Conservation (phyloP, 2,329 filamentous ascomycete species). For the Keithomyces neogunnii region DNA sequence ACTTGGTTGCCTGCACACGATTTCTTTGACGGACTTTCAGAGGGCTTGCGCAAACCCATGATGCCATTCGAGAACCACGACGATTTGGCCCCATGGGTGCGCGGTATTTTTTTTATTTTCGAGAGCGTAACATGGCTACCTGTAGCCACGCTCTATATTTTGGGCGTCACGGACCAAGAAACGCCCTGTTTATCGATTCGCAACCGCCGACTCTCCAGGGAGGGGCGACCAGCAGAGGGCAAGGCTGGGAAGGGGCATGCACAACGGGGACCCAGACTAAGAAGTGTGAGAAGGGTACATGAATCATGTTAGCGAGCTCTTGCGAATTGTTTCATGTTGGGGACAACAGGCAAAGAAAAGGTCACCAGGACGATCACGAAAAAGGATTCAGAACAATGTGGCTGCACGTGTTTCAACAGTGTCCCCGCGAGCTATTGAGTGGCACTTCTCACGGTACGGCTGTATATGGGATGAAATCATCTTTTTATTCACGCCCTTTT, state of each 20-base stretch:
- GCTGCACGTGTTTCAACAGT: not conserved
- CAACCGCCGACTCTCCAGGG: not conserved
- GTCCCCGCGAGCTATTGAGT: not conserved
- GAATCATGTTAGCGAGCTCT: not conserved
- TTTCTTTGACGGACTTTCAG: constrained; percentile 7
- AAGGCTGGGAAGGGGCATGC: not conserved
- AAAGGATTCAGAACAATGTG: not conserved
- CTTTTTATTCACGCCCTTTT: not conserved
- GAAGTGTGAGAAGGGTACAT: not conserved
- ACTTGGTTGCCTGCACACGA: constrained; percentile 18
- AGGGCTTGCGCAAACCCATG: constrained; percentile 5
- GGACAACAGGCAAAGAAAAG: not conserved
- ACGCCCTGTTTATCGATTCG: not conserved
- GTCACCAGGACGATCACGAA: not conserved
- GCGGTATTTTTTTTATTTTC: constrained; percentile 4
- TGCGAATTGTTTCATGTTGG: not conserved
- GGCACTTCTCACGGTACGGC: not conserved
- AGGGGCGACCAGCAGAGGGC: not conserved
- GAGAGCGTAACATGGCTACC: constrained; percentile 3
- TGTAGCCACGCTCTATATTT: constrained; percentile 1
- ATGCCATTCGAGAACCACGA: constrained; percentile 5
- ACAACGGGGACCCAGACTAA: not conserved
- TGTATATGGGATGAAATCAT: not conserved
- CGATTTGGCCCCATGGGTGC: constrained; percentile 2
- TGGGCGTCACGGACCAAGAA: not conserved